phyloP scores from a whole-genome alignment of 768 basidiomycete genomes.

The Kwoniella heveanensis region DNA sequence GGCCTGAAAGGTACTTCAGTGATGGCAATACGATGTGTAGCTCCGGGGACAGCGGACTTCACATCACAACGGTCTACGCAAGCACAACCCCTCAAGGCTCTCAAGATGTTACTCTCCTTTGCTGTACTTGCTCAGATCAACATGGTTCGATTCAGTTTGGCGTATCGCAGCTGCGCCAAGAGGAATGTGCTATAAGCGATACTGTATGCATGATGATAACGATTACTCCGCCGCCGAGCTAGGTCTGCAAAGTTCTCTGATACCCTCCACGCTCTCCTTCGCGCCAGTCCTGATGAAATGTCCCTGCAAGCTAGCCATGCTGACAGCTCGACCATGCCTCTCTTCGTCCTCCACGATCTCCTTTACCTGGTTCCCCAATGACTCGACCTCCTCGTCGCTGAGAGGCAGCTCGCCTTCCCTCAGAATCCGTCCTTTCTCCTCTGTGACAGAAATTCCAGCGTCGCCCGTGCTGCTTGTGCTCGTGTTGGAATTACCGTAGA shows the following conservation, averaged over 20 bases:
- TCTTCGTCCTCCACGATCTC: conserved; percentile 63
- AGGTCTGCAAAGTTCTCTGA: conserved; percentile 20
- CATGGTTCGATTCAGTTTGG: no score
- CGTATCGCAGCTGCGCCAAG: no score
- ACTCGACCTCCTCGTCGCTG: conserved; percentile 55
- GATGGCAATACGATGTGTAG: no score
- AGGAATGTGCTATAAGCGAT: no score
- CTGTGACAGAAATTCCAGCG: neutral
- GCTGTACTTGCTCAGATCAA: no score
- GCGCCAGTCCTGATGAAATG: conserved; percentile 79
- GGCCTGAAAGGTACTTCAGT: no score
- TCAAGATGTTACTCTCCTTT: no score
- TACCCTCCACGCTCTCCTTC: conserved; percentile 59
- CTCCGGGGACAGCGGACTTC: no score
- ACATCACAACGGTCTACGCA: no score
- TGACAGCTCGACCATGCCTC: conserved; percentile 65
- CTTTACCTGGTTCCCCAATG: conserved; percentile 63
- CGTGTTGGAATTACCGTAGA: conserved; percentile 64
- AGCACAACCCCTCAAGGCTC: no score
- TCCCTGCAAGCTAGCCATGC: conserved; percentile 96
- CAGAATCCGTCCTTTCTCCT: conserved; percentile 36
- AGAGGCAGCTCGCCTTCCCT: conserved; percentile 51
- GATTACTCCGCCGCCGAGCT: neutral
- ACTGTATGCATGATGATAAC: neutral
- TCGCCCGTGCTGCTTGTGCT: conserved; percentile 20